phyloP scores from a whole-genome alignment of 1,139 yeast species.

The Kodamaea fungicola region DNA sequence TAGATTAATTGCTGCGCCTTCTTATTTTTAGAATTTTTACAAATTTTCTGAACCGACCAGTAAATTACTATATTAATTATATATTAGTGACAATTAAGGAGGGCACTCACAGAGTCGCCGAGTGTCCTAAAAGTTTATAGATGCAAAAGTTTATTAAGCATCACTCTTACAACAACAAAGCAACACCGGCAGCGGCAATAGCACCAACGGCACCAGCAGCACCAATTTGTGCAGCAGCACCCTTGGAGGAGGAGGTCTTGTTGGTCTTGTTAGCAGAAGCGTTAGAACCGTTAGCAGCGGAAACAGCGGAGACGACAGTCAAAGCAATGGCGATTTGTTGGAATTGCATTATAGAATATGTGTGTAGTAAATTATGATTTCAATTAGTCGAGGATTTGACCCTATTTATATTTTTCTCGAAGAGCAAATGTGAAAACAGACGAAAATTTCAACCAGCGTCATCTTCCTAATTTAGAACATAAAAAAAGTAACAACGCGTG shows the following conservation, averaged over 20 bases:
- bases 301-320: slow-evolving; percentile 43
- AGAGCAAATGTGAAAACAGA: slow-evolving; percentile 2
- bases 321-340: slow-evolving; percentile 42
- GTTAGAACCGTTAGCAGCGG: slow-evolving; percentile 40
- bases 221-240: slow-evolving; percentile 19
- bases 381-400: not conserved
- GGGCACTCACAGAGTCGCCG: slow-evolving; percentile 3
- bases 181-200: slow-evolving; percentile 46
- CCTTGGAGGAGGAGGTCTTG: slow-evolving; percentile 14
- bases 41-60: slow-evolving; percentile 1
- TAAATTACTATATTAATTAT: slow-evolving; percentile 3
- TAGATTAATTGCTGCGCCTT: not conserved
- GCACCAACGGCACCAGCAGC: slow-evolving; percentile 45
- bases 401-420: slow-evolving; percentile 4
- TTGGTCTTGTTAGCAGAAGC: slow-evolving; percentile 22
- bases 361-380: not conserved
- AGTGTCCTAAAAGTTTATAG: slow-evolving; percentile 1
- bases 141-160: slow-evolving; percentile 3
- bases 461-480: slow-evolving; percentile 1
- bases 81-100: slow-evolving; percentile 3
- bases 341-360: slow-evolving; percentile 36
- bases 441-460: slow-evolving; percentile 4
- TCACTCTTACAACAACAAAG: slow-evolving; percentile 37
- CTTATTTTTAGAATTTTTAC: not conserved
- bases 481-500: not conserved